Evolutionary conservation across 2,329 filamentous ascomycete genomes (phyloP).

Genomic region (Blumeria graminis): DNA sequence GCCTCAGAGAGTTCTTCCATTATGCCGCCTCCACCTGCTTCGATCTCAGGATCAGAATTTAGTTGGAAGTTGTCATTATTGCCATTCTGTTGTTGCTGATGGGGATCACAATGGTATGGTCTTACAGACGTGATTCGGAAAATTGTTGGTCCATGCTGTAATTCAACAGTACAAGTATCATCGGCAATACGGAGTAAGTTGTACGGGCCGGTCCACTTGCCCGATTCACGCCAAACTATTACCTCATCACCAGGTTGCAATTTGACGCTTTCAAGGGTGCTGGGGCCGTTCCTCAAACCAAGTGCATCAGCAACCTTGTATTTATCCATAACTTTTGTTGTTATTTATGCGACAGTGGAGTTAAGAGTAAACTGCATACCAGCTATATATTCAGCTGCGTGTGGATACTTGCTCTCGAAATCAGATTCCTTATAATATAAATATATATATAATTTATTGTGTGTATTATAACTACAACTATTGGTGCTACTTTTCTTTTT

Average conservation of each 20-base stretch:
- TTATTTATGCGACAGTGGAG: too few species aligned
- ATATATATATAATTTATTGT: too few species aligned
- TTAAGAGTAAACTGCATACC: too few species aligned
- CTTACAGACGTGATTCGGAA: background rate
- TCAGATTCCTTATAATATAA: too few species aligned
- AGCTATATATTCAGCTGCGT: too few species aligned
- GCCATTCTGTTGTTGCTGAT: background rate
- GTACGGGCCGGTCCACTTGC: background rate
- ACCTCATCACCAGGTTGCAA: background rate
- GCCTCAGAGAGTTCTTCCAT: background rate
- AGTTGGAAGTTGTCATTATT: background rate
- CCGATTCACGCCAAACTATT: background rate
- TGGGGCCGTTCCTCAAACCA: background rate
- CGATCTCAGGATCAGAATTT: background rate
- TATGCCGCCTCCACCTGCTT: background rate
- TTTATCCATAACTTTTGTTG: background rate
- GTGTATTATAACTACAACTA: too few species aligned
- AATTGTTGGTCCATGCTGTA: background rate
- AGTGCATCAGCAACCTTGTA: background rate
- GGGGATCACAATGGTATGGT: background rate
- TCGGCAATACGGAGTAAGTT: background rate
- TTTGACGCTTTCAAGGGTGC: background rate
- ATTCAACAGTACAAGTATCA: background rate
- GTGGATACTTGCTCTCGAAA: too few species aligned
- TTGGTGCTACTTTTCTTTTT: too few species aligned